Conservation (phyloP, 768 basidiomycete genomes). For the Clitopilus passeckerianus region DNA sequence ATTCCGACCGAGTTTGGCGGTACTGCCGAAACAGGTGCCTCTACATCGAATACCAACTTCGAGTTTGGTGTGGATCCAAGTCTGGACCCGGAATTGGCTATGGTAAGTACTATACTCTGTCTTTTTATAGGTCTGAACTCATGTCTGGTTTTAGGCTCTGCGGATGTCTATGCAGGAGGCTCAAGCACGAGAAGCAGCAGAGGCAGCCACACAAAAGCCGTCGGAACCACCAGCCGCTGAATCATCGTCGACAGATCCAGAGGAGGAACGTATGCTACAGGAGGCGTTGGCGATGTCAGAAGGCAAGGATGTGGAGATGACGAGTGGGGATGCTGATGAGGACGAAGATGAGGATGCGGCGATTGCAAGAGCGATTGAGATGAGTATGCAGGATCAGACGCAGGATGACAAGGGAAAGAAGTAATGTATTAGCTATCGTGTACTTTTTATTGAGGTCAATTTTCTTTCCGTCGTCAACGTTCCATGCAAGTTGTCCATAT, state of each 20-base stretch:
- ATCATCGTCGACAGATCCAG: slow-evolving; percentile 45
- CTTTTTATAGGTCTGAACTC: neutral
- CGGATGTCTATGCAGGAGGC: slow-evolving; percentile 98
- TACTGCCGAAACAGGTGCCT: slow-evolving; percentile 41
- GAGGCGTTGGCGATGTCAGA: slow-evolving; percentile 76
- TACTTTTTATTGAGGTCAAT: neutral
- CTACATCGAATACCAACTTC: slow-evolving; percentile 50
- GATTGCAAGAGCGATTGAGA: slow-evolving; percentile 85
- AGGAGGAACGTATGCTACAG: slow-evolving; percentile 75
- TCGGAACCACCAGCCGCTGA: slow-evolving; percentile 20
- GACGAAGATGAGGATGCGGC: slow-evolving; percentile 86
- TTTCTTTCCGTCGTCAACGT: too few species aligned
- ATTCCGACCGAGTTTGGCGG: slow-evolving; percentile 61
- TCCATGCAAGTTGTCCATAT: too few species aligned
- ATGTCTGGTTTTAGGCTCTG: slow-evolving; percentile 58
- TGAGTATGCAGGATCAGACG: slow-evolving; percentile 79
- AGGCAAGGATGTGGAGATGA: slow-evolving; percentile 50
- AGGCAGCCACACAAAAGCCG: slow-evolving; percentile 34
- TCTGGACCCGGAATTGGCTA: slow-evolving; percentile 93
- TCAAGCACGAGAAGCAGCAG: slow-evolving; percentile 65
- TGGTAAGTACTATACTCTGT: slow-evolving; percentile 48
- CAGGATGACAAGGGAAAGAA: slow-evolving; percentile 39
- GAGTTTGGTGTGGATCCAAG: slow-evolving; percentile 94
- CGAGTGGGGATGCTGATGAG: slow-evolving; percentile 35
- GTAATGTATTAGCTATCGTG: slow-evolving; percentile 6